phyloP scores from a whole-genome alignment of 108 stramenopile genomes.

The Cyclostephanos tholiformis region DNA sequence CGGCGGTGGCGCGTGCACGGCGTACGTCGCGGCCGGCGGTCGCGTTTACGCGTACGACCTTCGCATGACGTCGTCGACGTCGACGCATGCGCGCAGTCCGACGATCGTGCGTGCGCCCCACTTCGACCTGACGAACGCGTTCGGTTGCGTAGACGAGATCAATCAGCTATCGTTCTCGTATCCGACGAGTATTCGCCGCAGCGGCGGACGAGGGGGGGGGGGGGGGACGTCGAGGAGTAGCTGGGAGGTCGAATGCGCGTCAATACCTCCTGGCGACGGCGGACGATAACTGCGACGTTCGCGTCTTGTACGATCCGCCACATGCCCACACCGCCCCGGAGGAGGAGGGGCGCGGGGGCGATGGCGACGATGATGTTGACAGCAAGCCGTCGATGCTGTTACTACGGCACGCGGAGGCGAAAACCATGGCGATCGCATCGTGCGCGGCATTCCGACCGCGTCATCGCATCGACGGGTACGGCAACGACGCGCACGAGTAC shows the following conservation, averaged over 20 bases:
- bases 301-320: slow-evolving; percentile 39
- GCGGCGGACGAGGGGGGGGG: not conserved
- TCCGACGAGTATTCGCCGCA: no score
- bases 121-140: slow-evolving; percentile 36
- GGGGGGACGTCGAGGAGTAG: slow-evolving; percentile 6
- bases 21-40: slow-evolving; percentile 22
- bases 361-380: not conserved
- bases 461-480: not conserved
- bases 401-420: slow-evolving; percentile 61
- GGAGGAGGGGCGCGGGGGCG: not conserved
- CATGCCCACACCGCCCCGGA: slow-evolving; percentile 2
- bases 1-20: not conserved
- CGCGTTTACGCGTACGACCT: slow-evolving; percentile 45
- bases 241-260: not conserved
- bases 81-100: no score
- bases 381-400: no score
- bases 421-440: slow-evolving; percentile 58
- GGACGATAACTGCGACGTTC: slow-evolving; percentile 74
- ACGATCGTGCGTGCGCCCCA: slow-evolving; percentile 31
- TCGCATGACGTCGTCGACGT: slow-evolving; percentile 6
- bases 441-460: slow-evolving; percentile 64
- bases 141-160: slow-evolving; percentile 50
- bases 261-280: slow-evolving; percentile 56
- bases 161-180: slow-evolving; percentile 47
- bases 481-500: slow-evolving; percentile 14